Conservation (phyloP, 1,139 yeast species). For the Hemisphaericaspora subhashii region DNA sequence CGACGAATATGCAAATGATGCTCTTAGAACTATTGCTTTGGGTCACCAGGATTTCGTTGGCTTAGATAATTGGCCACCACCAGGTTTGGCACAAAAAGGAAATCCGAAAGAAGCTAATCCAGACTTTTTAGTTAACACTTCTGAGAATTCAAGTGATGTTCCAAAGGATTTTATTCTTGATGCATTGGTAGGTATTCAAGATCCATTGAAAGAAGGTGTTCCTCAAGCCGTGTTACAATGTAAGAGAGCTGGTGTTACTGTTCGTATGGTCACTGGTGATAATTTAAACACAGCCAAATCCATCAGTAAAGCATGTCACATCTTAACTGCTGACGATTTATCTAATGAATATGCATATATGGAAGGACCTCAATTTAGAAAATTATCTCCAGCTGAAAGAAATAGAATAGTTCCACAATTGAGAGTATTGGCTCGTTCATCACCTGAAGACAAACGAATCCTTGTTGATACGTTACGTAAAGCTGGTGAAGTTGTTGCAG, state of each 20-base stretch:
- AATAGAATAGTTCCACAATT: constrained; percentile 63
- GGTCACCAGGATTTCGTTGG: constrained; percentile 71
- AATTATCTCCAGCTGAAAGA: constrained; percentile 60
- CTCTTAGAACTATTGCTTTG: constrained; percentile 81
- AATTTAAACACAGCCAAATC: constrained; percentile 88
- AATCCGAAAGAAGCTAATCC: constrained; percentile 48
- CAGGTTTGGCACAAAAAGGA: constrained; percentile 29
- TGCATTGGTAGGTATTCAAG: constrained; percentile 87
- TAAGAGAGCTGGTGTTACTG: constrained; percentile 87
- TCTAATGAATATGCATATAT: constrained; percentile 63
- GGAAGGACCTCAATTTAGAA: constrained; percentile 92
- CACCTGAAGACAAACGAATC: constrained; percentile 91
- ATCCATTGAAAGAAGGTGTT: constrained; percentile 92
- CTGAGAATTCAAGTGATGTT: constrained; percentile 26
- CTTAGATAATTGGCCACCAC: constrained; percentile 65
- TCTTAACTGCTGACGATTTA: constrained; percentile 55
- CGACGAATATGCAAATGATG: constrained; percentile 66
- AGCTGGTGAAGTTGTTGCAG: constrained; percentile 93
- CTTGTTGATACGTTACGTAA: constrained; percentile 80
- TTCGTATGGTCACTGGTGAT: constrained; percentile 98
- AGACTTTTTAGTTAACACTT: constrained; percentile 41
- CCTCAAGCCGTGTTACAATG: constrained; percentile 83
- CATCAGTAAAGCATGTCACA: constrained; percentile 84
- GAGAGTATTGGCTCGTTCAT: constrained; percentile 87
- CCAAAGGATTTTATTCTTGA: constrained; percentile 50